Evolutionary conservation across 371 early-diverging fungal genomes (phyloP), one percentile per base, ranked within the genome.

Genomic region (Apophysomyces variabilis): DNA sequence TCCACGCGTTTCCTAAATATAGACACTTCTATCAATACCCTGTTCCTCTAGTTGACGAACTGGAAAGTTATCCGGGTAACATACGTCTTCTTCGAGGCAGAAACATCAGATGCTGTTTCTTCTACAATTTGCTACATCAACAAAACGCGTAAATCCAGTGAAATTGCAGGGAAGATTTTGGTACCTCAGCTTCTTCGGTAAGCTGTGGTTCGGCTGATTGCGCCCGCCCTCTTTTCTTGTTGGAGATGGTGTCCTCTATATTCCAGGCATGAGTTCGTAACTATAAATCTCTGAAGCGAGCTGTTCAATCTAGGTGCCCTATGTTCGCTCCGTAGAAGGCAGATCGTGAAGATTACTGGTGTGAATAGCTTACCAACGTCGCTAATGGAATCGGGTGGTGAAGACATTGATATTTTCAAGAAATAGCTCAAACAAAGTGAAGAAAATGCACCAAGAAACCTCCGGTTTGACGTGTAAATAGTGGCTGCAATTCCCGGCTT

Each of bases 161-260:
- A 50, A 9, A 44, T 35, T 21, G 38, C 13, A 26, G 32, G 8
- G 2, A 5, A 8, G 41, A 41, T 41, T 65, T 60, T 60, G 61
- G 64, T 60, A 67, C 69, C 54, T 67, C 58, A 45, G 63, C 71
- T 62, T 65, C 56, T 9, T 64, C 45, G 9, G 63, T 35, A 43
- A 64, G 21, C 46, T 38, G 57, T 38, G 82, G 82, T 54, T 81
- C 82, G 44, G 71, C 79, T 21, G 82, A 81, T 38, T 74, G 75
- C 39, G 78, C 79, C 61, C 82, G 76, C 57, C 72, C 79, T 71
- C 82, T 69, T 56, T 81, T 81, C 46, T 77, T 78, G 45, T 74
- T 75, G 41, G 71, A 65, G 16, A 69, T 65, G 62, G 69, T 64
- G 47, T 80, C 80, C 39, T 80, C 78, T 77, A 71, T 21, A 38